Evolutionary conservation across 129 eudicot genomes (phyloP).

Genomic region (Oenanthe sinensis): DNA sequence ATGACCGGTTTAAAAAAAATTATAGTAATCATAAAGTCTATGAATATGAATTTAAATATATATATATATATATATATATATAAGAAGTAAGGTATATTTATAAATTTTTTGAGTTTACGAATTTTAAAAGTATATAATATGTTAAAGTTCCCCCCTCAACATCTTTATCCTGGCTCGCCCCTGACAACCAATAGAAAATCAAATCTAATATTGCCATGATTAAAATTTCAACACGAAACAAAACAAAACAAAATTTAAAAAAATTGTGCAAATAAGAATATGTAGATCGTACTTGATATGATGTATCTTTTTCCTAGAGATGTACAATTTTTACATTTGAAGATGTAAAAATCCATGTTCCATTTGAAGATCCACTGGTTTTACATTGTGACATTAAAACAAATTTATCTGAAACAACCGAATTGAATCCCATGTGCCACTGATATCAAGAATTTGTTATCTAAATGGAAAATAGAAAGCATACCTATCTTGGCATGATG

Average conservation of each 20-base stretch:
- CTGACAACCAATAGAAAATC: background rate
- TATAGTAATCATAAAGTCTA: background rate
- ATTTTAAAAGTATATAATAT: background rate
- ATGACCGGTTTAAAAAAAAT: background rate
- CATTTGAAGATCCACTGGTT: background rate
- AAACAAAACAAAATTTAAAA: background rate
- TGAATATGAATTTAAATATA: background rate
- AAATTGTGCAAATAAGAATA: background rate
- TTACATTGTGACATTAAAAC: background rate
- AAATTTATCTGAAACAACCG: background rate
- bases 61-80: background rate
- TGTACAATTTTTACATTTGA: no score
- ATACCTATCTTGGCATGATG: slow-evolving; percentile 98
- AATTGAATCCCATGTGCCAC: background rate
- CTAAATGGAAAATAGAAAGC: slow-evolving; percentile 6
- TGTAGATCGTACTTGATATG: background rate
- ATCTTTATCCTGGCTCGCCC: background rate
- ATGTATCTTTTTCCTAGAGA: background rate
- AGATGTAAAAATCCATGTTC: no score
- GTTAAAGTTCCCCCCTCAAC: background rate
- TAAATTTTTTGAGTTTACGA: background rate
- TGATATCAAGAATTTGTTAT: background rate
- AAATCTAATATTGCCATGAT: background rate
- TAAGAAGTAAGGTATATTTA: background rate
- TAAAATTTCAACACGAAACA: background rate